Percentiles rank a stretch among this genome's conserved stretches.
Conservation (phyloP, 305 asterid species). For the Nicotiana rustica region DNA sequence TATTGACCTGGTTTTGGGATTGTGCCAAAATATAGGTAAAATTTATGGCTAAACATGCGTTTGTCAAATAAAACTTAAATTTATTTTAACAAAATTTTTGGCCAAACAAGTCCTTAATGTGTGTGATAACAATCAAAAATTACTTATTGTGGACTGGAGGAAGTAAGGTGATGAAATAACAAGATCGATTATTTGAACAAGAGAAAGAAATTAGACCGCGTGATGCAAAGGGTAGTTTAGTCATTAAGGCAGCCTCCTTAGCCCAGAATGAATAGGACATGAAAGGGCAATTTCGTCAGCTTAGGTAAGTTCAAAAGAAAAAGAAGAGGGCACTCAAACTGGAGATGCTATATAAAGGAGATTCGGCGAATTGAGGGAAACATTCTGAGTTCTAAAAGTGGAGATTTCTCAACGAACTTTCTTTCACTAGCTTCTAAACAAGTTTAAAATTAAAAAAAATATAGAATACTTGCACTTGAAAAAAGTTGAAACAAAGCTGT, state of each 20-base stretch:
- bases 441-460: background rate
- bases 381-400: background rate
- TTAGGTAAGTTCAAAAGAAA: background rate
- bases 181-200: background rate
- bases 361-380: background rate
- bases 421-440: background rate
- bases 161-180: background rate
- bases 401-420: background rate
- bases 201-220: background rate
- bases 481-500: background rate
- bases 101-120: too few species aligned
- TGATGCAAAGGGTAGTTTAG: background rate
- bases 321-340: background rate
- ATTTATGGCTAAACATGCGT: too few species aligned
- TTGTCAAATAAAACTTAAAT: too few species aligned
- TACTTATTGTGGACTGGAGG: too few species aligned
- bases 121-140: too few species aligned
- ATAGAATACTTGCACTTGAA: background rate
- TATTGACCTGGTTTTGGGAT: too few species aligned
- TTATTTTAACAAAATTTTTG: too few species aligned
- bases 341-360: background rate
- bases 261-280: background rate
- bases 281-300: constrained; percentile 3
- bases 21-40: too few species aligned
- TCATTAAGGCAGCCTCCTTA: background rate